phyloP scores from a whole-genome alignment of 1,284 basidiomycete genomes.

The Moniliophthora roreri region DNA sequence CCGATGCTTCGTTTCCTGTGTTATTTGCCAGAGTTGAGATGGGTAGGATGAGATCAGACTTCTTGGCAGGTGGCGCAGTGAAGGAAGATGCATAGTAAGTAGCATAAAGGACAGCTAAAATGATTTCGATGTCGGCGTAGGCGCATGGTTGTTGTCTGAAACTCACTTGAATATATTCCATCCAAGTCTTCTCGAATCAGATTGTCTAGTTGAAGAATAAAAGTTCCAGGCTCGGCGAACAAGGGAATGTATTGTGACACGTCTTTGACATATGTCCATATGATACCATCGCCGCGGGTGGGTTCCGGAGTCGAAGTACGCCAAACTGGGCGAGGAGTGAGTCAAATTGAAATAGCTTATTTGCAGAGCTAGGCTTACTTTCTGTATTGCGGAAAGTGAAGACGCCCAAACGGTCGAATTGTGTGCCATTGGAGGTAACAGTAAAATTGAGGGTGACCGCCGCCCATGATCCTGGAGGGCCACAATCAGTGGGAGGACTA shows the following conservation, averaged over 20 bases:
- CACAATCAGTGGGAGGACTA: conserved; percentile 74
- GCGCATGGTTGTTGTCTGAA: conserved; percentile 1
- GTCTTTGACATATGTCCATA: conserved; percentile 80
- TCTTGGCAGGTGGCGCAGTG: conserved; percentile 53
- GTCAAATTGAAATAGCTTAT: neutral
- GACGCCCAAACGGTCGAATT: conserved; percentile 71
- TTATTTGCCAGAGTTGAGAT: conserved; percentile 62
- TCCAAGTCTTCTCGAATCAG: conserved; percentile 53
- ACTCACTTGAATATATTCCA: conserved; percentile 69
- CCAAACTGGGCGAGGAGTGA: conserved; percentile 49
- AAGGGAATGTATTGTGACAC: conserved; percentile 71
- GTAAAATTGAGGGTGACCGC: conserved; percentile 74
- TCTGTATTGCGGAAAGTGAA: conserved; percentile 78
- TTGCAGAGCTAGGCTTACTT: conserved; percentile 38
- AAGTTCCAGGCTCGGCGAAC: conserved; percentile 63
- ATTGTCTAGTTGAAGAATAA: conserved; percentile 76
- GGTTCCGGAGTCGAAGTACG: conserved; percentile 80
- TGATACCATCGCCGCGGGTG: conserved; percentile 62
- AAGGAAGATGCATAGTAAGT: conserved; percentile 67
- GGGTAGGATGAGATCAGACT: conserved; percentile 66
- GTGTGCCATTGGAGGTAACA: conserved; percentile 76
- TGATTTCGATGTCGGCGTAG: conserved; percentile 1
- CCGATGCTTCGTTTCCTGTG: conserved; percentile 67
- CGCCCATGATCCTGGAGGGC: conserved; percentile 71
- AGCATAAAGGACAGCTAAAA: conserved; percentile 60